Evolutionary conservation across 345 rosid species (phyloP), one percentile per base, ranked within the genome.

Genomic region (Arabidopsis suecica): DNA sequence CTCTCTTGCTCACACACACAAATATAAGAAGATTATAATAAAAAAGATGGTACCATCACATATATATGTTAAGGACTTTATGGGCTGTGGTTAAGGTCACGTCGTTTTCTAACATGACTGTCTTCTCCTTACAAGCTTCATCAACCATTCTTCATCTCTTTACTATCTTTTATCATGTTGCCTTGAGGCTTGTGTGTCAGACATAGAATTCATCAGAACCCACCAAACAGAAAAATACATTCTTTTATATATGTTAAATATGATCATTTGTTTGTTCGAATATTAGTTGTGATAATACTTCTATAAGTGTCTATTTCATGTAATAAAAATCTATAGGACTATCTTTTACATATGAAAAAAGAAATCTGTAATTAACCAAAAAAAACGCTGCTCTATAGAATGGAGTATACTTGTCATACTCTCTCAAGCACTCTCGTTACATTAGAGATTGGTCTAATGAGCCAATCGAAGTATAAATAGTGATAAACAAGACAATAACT

Each of bases 81-180:
- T 74, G 69, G 66, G 69, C 34, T 63, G 78, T 73, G 72, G 54
- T 74, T 74, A 72, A 72, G 73, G 81, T 78, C 77, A 78, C 69
- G 81, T 78, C 78, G 78, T 78, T 78, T 65, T 78, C 81, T 72
- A 65, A 72, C 77, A 78, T 66, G 81, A 60, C 81, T 78, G 81
- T 78, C 77, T 72, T 72, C 73, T 77, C 76, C 76, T 77, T 71
- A 64, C 80, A 71, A 77, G 47, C 69, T 72, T 72, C 81, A 64
- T 73, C 77, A 36, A 65, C 68, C 75, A 68, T 75, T 50, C 58
- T 72, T 81, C 81, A 53, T 75, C 66, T 78, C 73, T 73, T 75
- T 78, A 61, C 69, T 49, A 75, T 72, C 80, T 82, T 74, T 62
- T 61, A 76, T 53, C 71, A 68, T 81, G 53, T 78, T 74, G 68